phyloP scores from a whole-genome alignment of 345 rosid species.

The Gossypium stocksii region DNA sequence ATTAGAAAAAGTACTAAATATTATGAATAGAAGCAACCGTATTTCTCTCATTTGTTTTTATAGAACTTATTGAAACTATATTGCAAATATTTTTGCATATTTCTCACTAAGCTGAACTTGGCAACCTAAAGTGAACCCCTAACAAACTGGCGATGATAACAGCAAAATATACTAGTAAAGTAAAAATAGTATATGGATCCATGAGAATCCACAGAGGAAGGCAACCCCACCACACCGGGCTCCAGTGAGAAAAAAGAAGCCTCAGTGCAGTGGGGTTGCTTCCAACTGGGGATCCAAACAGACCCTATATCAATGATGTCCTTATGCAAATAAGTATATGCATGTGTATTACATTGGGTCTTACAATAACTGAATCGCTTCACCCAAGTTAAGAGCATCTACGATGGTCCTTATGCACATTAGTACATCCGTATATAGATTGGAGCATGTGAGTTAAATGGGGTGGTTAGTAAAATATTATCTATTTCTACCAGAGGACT shows the following conservation, averaged over 20 bases:
- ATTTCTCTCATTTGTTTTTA: not conserved
- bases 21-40: not conserved
- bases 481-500: not conserved
- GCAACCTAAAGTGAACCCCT: not conserved
- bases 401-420: not conserved
- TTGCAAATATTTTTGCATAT: slow-evolving; percentile 7
- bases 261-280: not conserved
- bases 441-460: not conserved
- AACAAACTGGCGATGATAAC: slow-evolving; percentile 5
- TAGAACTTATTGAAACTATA: not conserved
- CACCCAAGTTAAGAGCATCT: not conserved
- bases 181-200: not conserved
- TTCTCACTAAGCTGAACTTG: slow-evolving; percentile 6
- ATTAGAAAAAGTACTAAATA: slow-evolving; percentile 8
- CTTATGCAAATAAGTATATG: not conserved
- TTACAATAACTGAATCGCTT: not conserved
- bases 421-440: not conserved
- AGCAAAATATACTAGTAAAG: not conserved
- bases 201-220: not conserved
- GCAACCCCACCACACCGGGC: not conserved
- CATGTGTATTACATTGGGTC: not conserved
- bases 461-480: not conserved
- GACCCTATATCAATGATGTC: not conserved
- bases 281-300: not conserved
- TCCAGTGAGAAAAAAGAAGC: not conserved